phyloP scores from a whole-genome alignment of 2,329 filamentous ascomycete species.

The Colletotrichum falcatum region DNA sequence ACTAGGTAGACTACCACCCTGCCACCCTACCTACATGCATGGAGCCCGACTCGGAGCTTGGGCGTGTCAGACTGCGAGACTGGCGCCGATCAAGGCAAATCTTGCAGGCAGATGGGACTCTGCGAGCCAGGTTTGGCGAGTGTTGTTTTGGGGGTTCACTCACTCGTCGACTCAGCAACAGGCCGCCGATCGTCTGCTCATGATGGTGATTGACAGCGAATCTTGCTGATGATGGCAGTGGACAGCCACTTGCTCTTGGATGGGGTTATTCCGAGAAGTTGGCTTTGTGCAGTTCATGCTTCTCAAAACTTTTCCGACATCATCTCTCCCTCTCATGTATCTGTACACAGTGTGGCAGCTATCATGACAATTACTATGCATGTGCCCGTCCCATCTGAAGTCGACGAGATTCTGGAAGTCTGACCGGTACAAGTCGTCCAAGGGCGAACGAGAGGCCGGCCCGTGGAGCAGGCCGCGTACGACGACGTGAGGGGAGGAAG shows the following conservation, averaged over 20 bases:
- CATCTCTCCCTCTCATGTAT: not conserved
- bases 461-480: conserved; percentile 31
- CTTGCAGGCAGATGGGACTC: conserved; percentile 10
- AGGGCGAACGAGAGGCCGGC: conserved; percentile 33
- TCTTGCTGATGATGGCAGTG: not conserved
- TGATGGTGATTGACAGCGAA: conserved; percentile 11
- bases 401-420: conserved; percentile 11
- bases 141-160: not conserved
- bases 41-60: conserved; percentile 32
- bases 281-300: not conserved
- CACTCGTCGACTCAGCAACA: conserved; percentile 24
- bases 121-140: not conserved
- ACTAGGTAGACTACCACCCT: too few relatives aligned
- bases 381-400: conserved; percentile 15
- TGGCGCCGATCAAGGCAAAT: conserved; percentile 34
- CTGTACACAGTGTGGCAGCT: conserved; percentile 25
- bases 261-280: not conserved
- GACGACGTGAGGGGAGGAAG: not conserved
- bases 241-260: not conserved
- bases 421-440: conserved; percentile 16
- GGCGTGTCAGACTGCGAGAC: conserved; percentile 28
- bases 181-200: conserved; percentile 18
- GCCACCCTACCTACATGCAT: conserved; percentile 3
- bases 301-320: not conserved
- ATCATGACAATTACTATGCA: not conserved